phyloP scores from a whole-genome alignment of 352 stramenopile species.

The Phytopythium cucurbitacearum region DNA sequence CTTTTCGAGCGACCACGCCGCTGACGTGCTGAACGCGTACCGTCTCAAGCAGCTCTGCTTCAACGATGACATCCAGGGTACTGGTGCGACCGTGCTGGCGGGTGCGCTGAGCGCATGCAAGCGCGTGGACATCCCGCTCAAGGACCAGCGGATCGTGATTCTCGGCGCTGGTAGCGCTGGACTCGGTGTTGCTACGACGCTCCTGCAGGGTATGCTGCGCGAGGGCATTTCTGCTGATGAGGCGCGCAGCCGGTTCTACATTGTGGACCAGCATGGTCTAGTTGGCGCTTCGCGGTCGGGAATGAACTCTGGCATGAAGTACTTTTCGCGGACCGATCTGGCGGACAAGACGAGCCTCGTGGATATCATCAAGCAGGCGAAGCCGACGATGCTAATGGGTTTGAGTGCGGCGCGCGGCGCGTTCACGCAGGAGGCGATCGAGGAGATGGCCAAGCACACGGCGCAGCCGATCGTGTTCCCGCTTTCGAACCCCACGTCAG shows the following conservation, averaged over 20 bases:
- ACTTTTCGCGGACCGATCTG: conserved; percentile 67
- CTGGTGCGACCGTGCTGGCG: conserved; percentile 92
- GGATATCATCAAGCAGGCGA: conserved; percentile 79
- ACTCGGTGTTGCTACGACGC: conserved; percentile 91
- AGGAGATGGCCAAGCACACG: conserved; percentile 87
- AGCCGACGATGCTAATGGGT: conserved; percentile 95
- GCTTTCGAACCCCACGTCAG: conserved; percentile 95
- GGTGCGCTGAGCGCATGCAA: conserved; percentile 78
- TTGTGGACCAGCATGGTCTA: conserved; percentile 75
- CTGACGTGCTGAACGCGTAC: conserved; percentile 93
- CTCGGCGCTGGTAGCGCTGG: conserved; percentile 92
- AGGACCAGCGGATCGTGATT: conserved; percentile 95
- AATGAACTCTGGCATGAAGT: conserved; percentile 75
- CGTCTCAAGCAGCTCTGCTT: conserved; percentile 93
- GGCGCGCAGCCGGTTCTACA: conserved; percentile 71
- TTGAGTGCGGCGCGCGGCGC: conserved; percentile 83
- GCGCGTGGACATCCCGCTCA: conserved; percentile 74
- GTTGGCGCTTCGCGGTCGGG: conserved; percentile 40
- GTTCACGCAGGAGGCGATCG: conserved; percentile 83
- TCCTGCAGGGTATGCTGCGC: conserved; percentile 89
- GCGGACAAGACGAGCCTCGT: conserved; percentile 73
- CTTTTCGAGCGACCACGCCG: conserved; percentile 90
- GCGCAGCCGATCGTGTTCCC: conserved; percentile 95
- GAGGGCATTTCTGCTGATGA: conserved; percentile 68
- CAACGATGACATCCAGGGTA: conserved; percentile 99